Percentiles rank a stretch among this genome's conserved stretches.
Conservation (phyloP, 202 grass and related monocot species). For the Tripidium arundinaceum region DNA sequence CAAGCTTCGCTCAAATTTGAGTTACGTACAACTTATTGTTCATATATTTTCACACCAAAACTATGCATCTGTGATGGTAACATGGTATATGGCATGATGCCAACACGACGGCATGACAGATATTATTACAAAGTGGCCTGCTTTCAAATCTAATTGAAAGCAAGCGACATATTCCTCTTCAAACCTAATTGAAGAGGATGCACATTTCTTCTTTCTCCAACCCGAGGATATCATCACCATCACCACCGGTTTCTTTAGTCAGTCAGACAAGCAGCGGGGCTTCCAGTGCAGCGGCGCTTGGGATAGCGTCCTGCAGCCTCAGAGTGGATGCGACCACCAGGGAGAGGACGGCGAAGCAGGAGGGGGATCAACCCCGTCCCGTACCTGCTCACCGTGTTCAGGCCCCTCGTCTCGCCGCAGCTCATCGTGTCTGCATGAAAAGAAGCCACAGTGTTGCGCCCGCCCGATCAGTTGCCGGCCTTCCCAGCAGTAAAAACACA, state of each 20-base stretch:
- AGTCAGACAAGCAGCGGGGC: constrained; percentile 39
- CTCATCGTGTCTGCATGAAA: neutral
- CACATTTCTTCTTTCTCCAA: neutral
- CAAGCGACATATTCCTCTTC: neutral
- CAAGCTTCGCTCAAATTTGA: neutral
- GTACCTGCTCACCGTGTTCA: constrained; percentile 48
- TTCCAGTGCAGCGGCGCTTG: constrained; percentile 27
- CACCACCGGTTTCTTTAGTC: neutral
- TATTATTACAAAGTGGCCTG: neutral
- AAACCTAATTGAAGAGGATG: constrained; percentile 32
- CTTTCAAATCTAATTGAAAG: constrained; percentile 46
- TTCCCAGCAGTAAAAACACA: neutral
- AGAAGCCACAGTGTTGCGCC: neutral
- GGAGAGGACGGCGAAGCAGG: constrained; percentile 40
- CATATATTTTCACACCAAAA: neutral
- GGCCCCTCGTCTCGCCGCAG: constrained; percentile 38
- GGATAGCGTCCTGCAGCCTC: constrained; percentile 28
- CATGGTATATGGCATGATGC: neutral
- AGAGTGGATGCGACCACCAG: constrained; percentile 38
- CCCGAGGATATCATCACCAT: too few species aligned
- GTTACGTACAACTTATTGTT: neutral
- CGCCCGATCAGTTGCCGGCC: neutral
- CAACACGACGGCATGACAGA: neutral
- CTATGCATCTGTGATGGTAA: neutral
- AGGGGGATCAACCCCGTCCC: constrained; percentile 44